These are phyloP conservation scores for Avicennia marina DNA, from an alignment of 257 asterid genomes.

Conservation along the genomic window DNA sequence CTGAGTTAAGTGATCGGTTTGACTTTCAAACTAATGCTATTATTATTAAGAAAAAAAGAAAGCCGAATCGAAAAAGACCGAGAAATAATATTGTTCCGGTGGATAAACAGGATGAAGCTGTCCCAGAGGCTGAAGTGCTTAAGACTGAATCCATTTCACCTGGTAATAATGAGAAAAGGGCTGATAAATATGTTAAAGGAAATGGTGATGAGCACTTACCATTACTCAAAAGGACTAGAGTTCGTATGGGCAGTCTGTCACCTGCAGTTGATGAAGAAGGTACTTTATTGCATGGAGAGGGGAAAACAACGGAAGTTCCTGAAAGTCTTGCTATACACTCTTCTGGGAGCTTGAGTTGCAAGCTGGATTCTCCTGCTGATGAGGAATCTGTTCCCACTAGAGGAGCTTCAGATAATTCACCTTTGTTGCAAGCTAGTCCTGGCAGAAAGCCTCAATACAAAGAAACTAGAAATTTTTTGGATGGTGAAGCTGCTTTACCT, in stretches of 20 bases:
- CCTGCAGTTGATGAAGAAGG: conserved; percentile 36
- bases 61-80: conserved; percentile 63
- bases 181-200: conserved; percentile 41
- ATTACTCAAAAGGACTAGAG: conserved; percentile 85
- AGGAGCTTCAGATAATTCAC: conserved; percentile 25
- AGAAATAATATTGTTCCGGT: conserved; percentile 28
- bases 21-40: conserved; percentile 54
- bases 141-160: conserved; percentile 33
- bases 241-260: conserved; percentile 64
- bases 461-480: conserved; percentile 49
- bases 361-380: conserved; percentile 33
- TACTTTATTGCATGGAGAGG: conserved; percentile 32
- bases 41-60: conserved; percentile 70
- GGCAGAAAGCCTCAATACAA: conserved; percentile 37
- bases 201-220: conserved; percentile 94
- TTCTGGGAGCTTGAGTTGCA: conserved; percentile 24
- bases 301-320: conserved; percentile 30
- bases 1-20: conserved; percentile 58
- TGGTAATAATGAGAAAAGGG: conserved; percentile 28
- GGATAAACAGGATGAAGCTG: conserved; percentile 32
- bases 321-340: conserved; percentile 29
- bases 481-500: conserved; percentile 93
- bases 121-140: conserved; percentile 35
- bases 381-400: conserved; percentile 21
- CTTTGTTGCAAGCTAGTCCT: conserved; percentile 33